phyloP scores from a whole-genome alignment of 108 stramenopile genomes.

The Mayamaea pseudoterrestris region DNA sequence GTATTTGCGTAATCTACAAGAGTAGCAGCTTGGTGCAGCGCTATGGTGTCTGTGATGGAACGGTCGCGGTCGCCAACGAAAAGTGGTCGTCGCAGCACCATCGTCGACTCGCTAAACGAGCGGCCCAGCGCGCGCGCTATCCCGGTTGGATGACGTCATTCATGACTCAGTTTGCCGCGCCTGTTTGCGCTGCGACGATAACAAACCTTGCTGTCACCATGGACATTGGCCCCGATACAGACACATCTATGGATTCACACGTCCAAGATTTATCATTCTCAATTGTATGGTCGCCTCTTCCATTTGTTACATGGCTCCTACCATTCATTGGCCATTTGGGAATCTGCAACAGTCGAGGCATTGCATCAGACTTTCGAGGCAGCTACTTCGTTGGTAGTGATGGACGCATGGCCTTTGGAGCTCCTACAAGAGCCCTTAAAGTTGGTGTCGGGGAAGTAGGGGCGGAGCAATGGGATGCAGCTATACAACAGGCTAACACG shows the following conservation, averaged over 20 bases:
- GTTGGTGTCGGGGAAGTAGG: slow-evolving; percentile 26
- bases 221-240: too few species aligned
- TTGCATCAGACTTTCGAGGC: slow-evolving; percentile 93
- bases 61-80: too few species aligned
- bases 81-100: too few species aligned
- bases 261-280: slow-evolving; percentile 44
- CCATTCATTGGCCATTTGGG: slow-evolving; percentile 97
- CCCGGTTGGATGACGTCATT: too few species aligned
- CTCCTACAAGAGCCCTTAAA: slow-evolving; percentile 44
- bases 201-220: neutral
- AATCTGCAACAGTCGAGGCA: slow-evolving; percentile 74
- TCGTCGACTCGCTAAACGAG: too few species aligned
- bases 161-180: too few species aligned
- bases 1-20: too few species aligned
- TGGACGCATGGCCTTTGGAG: slow-evolving; percentile 65
- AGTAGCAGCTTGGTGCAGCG: too few species aligned
- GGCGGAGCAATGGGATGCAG: slow-evolving; percentile 67
- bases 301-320: slow-evolving; percentile 78
- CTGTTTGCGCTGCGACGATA: neutral
- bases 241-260: too few species aligned
- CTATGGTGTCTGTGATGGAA: too few species aligned
- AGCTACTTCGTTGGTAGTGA: slow-evolving; percentile 83
- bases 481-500: slow-evolving; percentile 67
- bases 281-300: slow-evolving; percentile 84
- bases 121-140: too few species aligned